Conservation (phyloP, 2,329 filamentous ascomycete species). For the Pestalotiopsis sp. region DNA sequence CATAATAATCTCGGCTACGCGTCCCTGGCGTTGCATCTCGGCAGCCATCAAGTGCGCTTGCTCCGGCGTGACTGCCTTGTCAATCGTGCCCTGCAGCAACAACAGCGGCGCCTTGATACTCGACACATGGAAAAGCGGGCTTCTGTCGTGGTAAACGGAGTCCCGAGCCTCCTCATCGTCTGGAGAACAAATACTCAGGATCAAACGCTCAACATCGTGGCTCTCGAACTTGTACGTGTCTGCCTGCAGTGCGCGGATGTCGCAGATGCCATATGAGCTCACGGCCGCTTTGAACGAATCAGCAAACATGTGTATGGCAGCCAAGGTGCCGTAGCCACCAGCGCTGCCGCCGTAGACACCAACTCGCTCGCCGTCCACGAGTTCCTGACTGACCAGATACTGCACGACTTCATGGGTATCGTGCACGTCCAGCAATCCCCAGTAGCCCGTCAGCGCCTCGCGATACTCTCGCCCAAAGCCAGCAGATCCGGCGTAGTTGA, state of each 20-base stretch:
- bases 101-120: neutral
- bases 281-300: neutral
- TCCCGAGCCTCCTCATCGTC: neutral
- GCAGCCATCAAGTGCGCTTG: neutral
- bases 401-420: neutral
- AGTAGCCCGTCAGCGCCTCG: neutral
- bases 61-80: neutral
- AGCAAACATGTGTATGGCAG: neutral
- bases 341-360: neutral
- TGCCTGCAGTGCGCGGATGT: neutral
- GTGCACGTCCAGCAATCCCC: neutral
- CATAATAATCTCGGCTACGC: neutral
- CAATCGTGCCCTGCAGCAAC: neutral
- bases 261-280: slow-evolving; percentile 3
- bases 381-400: neutral
- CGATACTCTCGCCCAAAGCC: neutral
- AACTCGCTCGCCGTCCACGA: neutral
- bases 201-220: neutral
- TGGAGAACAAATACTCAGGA: neutral
- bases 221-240: slow-evolving; percentile 3
- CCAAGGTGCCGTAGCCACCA: neutral
- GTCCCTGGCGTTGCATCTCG: neutral
- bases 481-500: neutral
- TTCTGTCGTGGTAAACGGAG: neutral
- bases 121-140: neutral